These are phyloP conservation scores for Suillus spraguei DNA, from an alignment of 768 basidiomycete genomes.

Conservation along the genomic window DNA sequence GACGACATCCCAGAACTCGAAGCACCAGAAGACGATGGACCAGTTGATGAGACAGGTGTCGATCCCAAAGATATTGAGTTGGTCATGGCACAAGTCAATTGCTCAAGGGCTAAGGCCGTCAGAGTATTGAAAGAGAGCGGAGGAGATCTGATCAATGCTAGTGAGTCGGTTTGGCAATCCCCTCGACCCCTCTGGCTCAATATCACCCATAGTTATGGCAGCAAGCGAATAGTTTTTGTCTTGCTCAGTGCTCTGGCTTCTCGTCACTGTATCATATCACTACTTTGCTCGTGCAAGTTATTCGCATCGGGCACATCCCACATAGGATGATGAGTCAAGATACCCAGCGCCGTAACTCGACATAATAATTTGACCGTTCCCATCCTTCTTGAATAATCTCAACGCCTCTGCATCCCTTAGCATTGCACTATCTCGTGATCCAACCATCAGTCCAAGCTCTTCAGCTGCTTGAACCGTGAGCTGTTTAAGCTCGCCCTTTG, in stretches of 20 bases:
- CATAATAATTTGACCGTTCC: conserved; percentile 89
- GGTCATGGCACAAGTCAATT: conserved; percentile 87
- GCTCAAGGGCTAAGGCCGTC: conserved; percentile 90
- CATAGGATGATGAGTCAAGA: conserved; percentile 21
- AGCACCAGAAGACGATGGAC: conserved; percentile 78
- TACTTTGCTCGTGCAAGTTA: conserved; percentile 22
- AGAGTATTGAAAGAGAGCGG: conserved; percentile 88
- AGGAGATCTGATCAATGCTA: conserved; percentile 96
- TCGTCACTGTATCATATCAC: conserved; percentile 33
- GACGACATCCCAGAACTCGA: conserved; percentile 87
- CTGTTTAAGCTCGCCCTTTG: conserved; percentile 68
- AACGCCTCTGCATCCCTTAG: conserved; percentile 44
- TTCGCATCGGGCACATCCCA: conserved; percentile 17
- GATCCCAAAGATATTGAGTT: conserved; percentile 95
- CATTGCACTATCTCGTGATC: conserved; percentile 28
- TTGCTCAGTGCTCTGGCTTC: conserved; percentile 36
- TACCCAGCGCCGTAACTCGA: conserved; percentile 72
- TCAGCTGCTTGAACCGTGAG: conserved; percentile 67
- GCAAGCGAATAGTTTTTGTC: conserved; percentile 73
- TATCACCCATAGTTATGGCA: conserved; percentile 73
- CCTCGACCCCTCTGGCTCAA: conserved; percentile 15
- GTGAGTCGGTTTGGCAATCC: conserved; percentile 52
- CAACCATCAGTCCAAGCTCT: conserved; percentile 56
- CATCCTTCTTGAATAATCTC: conserved; percentile 76
- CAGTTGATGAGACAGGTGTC: conserved; percentile 84